Evolutionary conservation across 1,284 basidiomycete species (phyloP).

Genomic region (Paramarasmius palmivorus): DNA sequence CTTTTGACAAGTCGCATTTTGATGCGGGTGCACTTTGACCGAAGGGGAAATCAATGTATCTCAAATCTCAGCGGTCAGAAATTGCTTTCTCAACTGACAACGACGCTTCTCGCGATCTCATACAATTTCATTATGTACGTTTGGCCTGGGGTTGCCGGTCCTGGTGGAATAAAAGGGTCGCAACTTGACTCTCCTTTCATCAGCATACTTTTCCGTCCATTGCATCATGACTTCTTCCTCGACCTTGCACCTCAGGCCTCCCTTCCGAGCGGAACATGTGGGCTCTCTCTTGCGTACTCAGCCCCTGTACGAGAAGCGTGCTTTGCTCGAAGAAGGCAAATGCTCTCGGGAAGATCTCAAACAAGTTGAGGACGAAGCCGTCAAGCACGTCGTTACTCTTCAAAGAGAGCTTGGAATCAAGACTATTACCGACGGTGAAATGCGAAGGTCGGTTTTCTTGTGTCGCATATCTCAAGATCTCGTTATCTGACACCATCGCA

Average conservation of each 20-base stretch:
- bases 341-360: conserved; percentile 43
- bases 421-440: conserved; percentile 64
- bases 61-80: too few species aligned
- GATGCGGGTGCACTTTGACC: too few species aligned
- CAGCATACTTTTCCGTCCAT: neutral
- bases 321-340: conserved; percentile 39
- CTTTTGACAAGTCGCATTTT: too few species aligned
- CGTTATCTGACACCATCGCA: conserved; percentile 21
- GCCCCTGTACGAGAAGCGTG: conserved; percentile 48
- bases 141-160: neutral
- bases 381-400: conserved; percentile 49
- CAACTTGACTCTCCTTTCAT: neutral
- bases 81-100: too few species aligned
- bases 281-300: conserved; percentile 61
- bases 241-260: conserved; percentile 33
- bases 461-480: neutral
- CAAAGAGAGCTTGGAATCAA: conserved; percentile 53
- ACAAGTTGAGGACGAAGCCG: conserved; percentile 53
- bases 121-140: neutral
- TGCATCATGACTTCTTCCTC: conserved; percentile 16
- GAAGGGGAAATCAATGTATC: too few species aligned
- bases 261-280: conserved; percentile 57
- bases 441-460: conserved; percentile 38
- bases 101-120: neutral
- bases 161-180: conserved; percentile 11